Base-by-base conservation (phyloP, 2,329 filamentous ascomycete species). In the Emmonsiellopsis sp. region DNA sequence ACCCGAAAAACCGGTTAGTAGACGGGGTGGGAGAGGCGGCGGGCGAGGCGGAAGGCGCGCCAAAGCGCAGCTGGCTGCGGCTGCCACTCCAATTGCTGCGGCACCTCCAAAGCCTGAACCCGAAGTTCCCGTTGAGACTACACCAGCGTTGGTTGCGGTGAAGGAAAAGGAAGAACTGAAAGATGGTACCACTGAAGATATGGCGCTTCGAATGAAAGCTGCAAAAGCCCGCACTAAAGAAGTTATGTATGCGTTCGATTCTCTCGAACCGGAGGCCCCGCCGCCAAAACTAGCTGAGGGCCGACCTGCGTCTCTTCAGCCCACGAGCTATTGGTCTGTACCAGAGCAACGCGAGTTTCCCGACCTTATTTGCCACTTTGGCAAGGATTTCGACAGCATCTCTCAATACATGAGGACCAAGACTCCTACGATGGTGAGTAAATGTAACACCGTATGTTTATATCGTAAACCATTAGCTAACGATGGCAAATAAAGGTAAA, bases 321-420 rank as follows among this genome's bases (percentile, higher is more conserved):
- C 74, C 33, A 76, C 73, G 4, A 77, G 75, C 54, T 77, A 77
- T 60, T 77, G 75, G 75, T 77, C 75, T 55, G 75, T 77, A 13
- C 73, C 73, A 10, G 75, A 77, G 58, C 69, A 73, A 57, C 65
- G 68, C 39, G 73, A 77, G 56, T 77, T 77, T 54, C 69, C 70
- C 2, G 65, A 67, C 11, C 60, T 76, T 42, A 61, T 77, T 39
- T 67, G 65, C 13, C 71, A 76, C 58, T 77, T 73, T 62, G 75
- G 75, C 17, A 70, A 66, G 33, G 71, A 77, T 61, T 77, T 74
- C 57, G 71, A 73, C 53, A 71, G 68, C 11, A 77, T 77, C 53
- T 74, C 75, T 4, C 68, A 71, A 42, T 72, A 71, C 48, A 76
- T 77, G 74, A 77, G 74, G 58, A 75, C 74, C 1, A 77, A 77